Evolutionary conservation across 352 stramenopile genomes (phyloP), one percentile per base, ranked within the genome.

Genomic region (Phytopythium boreale): DNA sequence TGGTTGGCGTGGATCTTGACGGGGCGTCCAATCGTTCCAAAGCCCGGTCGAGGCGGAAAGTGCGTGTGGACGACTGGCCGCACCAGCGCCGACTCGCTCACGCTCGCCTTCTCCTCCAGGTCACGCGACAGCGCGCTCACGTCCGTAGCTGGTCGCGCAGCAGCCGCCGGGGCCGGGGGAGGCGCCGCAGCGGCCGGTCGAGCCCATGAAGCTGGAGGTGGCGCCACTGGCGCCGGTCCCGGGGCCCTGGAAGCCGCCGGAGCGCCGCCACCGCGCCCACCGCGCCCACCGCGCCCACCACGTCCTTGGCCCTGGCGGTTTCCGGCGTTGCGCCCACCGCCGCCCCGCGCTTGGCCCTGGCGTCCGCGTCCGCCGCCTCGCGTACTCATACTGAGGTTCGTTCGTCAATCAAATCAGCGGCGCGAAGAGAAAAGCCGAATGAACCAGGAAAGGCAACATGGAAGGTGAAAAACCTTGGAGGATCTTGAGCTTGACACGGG

Each of bases 1-100:
- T 91, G 82, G 51, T 93, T 93, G 10, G 80, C 84, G 44, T 76
- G 63, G 1, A 91, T 20, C 56, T 67, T 84, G 15, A 90, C 68
- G 0, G 61, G 8, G 19, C 64, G 71, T 1, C 84, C 84, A 1
- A 47, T n/a, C 41, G 43, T 68, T n/a, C 84, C 84, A 70, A 89
- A 91, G 17, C 80, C 80, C 2, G 72, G 77, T 14, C 84, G 84
- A 0, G 71, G 62, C 0, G 82, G 82, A 57, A 86, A 88, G 39
- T 80, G 68, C 62, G 68, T 79, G 37, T 61, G 41, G 15, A 84
- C 68, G 2, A 78, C 44, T 2, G 79, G 77, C 51, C 59, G 46
- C 37, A 89, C 69, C 19, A 80, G 69, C 56, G 64, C 51, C 10
- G 57, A 52, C 36, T 71, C 46, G 12, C 56, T 53, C 7, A 77